Conservation (phyloP, 345 rosid species). For the Moricandia arvensis region DNA sequence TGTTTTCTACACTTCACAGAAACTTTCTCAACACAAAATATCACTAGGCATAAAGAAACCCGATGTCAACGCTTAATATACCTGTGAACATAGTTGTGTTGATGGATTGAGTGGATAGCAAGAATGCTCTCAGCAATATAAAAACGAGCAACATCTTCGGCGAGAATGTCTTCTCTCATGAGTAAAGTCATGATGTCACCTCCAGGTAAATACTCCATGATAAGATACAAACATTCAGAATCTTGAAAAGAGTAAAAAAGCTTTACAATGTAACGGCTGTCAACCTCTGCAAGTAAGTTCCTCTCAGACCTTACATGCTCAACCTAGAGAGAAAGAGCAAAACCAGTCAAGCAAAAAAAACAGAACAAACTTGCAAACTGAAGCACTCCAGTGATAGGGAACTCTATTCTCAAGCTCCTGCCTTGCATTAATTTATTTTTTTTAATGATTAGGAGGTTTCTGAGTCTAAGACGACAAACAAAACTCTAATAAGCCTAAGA, state of each 20-base stretch:
- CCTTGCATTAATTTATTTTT: neutral
- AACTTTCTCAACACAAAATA: neutral
- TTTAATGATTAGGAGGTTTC: too few relatives aligned
- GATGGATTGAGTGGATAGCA: conserved; percentile 86
- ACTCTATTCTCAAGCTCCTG: neutral
- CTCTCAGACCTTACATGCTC: conserved; percentile 99
- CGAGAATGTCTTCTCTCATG: conserved; percentile 95
- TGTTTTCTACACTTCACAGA: neutral
- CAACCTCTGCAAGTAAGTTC: conserved; percentile 96
- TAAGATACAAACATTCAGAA: conserved; percentile 86
- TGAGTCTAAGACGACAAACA: too few relatives aligned
- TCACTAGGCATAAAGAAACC: neutral
- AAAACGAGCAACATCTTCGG: conserved; percentile 89
- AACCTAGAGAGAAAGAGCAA: conserved; percentile 52
- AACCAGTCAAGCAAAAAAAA: neutral
- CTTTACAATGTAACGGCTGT: conserved; percentile 89
- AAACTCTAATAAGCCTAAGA: too few relatives aligned
- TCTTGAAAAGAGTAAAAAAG: conserved; percentile 98
- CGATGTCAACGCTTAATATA: conserved; percentile 18
- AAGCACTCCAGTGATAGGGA: neutral
- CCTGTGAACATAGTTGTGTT: conserved; percentile 83
- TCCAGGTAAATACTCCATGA: conserved; percentile 98
- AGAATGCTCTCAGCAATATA: conserved; percentile 88
- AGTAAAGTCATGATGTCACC: conserved; percentile 99
- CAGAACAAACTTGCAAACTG: neutral